Base-by-base conservation (phyloP, 305 asterid species). In the Solanum hybrid region DNA sequence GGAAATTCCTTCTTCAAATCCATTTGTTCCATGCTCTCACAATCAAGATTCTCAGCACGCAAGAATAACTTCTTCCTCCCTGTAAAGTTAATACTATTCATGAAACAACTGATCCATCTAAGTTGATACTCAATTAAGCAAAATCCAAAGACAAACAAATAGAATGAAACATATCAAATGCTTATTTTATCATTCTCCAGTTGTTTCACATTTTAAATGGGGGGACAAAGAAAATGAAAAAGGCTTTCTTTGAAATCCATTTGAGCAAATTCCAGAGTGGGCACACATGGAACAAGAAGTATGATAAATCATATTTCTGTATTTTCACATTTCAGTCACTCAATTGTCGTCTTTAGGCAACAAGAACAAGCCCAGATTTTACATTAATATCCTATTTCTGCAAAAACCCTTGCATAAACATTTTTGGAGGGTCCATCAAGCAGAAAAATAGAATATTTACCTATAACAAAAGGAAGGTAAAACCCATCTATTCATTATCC, bases 11-110 rank as follows among this genome's bases (percentile, higher is more conserved):
- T 91, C 89, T 89, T 92, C 91, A 92, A 86, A 87, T 93, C 97
- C 99, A 95, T 96, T 51, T 92, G 91, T 84, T 74, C 93, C 87
- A 90, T 93, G 82, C 94, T 91, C 87, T 79, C 89, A 87, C 75
- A 83, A 86, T 86, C 91, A 61, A 86, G 88, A 89, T 76, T 92
- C 61, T 89, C 94, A 74, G 92, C 88, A 8, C 86, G 88, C 33
- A 73, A 31, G 90, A 80, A 89, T 88, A 90, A 89, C 81, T 84
- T 92, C 92, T 92, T 93, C 84, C 94, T 92, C 87, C 94, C 99
- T 96, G 96, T 93, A 92, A 78, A 93, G 79, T 86, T 61, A 37
- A 73, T 74, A 88, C 42, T 16, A 88, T 16, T 46, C 74, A 46
- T 57, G 85, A 75, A 51, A 88, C 36, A 34, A 33, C n/a, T 76